Percentiles rank a stretch among this genome's conserved stretches.
phyloP scores from a whole-genome alignment of 176 grass and related monocot species.

The Raddia distichophylla region DNA sequence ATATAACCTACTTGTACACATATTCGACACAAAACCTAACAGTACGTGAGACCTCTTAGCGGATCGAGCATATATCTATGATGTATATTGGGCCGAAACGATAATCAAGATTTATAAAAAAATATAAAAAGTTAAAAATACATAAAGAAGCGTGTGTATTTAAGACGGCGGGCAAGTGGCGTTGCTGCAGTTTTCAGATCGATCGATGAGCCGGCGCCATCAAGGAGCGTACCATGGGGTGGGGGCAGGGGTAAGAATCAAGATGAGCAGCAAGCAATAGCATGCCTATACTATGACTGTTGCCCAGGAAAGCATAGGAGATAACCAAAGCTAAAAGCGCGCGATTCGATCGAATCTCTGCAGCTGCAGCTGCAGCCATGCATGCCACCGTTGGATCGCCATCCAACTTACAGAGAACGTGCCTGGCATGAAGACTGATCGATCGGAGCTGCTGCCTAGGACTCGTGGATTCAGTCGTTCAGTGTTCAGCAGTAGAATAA shows the following conservation, averaged over 20 bases:
- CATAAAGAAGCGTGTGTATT: neutral
- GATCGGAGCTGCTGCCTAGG: neutral
- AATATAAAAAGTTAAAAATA: too few species aligned
- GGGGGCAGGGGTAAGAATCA: constrained; percentile 6
- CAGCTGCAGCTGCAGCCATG: neutral
- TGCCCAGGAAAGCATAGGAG: neutral
- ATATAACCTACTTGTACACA: too few species aligned
- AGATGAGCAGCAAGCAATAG: neutral
- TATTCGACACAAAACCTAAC: too few species aligned
- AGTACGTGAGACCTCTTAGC: too few species aligned
- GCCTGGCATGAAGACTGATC: neutral
- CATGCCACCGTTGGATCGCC: neutral
- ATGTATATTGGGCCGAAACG: too few species aligned
- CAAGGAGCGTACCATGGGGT: neutral
- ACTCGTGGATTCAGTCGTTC: too few species aligned
- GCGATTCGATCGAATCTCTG: constrained; percentile 17
- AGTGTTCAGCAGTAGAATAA: too few species aligned
- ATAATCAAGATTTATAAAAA: too few species aligned
- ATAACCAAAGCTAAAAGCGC: neutral
- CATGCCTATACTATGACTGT: neutral
- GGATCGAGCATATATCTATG: too few species aligned
- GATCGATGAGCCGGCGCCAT: neutral
- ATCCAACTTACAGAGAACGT: neutral
- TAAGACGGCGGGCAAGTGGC: neutral
- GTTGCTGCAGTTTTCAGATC: neutral